Percentiles rank a stretch among this genome's conserved stretches.
Evolutionary conservation across 2,329 filamentous ascomycete genomes (phyloP).

Genomic region (Colletotrichum aenigma): DNA sequence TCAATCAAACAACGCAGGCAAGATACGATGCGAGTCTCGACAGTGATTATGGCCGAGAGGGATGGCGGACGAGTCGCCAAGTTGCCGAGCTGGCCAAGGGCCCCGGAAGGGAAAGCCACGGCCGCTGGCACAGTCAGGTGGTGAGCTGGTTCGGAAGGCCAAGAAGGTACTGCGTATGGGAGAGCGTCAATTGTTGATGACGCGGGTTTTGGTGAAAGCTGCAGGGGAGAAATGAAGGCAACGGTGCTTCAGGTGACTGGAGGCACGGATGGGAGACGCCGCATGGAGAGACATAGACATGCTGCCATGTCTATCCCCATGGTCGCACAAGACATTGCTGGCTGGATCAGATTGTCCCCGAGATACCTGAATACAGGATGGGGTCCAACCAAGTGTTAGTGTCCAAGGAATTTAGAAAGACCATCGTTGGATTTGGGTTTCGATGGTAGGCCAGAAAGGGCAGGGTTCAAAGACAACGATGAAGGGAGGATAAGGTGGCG

Average conservation of each 20-base stretch:
- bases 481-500: not conserved
- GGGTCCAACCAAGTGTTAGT: not conserved
- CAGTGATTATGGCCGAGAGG: not conserved
- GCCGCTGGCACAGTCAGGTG: not conserved
- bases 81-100: not conserved
- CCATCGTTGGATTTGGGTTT: not conserved
- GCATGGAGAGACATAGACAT: not conserved
- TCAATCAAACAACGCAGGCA: not conserved
- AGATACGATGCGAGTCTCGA: not conserved
- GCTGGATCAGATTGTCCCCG: not conserved
- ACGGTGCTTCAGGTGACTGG: not conserved
- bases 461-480: not conserved
- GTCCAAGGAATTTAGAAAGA: not conserved
- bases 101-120: not conserved
- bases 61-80: slow-evolving; percentile 7
- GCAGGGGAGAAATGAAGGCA: not conserved
- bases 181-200: not conserved
- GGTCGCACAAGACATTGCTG: not conserved
- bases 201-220: not conserved
- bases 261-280: not conserved
- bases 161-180: not conserved
- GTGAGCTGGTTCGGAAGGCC: not conserved
- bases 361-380: not conserved
- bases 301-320: not conserved
- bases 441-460: not conserved